Conservation (phyloP, 106 monocot genomes). For the Cymbidium sinense region DNA sequence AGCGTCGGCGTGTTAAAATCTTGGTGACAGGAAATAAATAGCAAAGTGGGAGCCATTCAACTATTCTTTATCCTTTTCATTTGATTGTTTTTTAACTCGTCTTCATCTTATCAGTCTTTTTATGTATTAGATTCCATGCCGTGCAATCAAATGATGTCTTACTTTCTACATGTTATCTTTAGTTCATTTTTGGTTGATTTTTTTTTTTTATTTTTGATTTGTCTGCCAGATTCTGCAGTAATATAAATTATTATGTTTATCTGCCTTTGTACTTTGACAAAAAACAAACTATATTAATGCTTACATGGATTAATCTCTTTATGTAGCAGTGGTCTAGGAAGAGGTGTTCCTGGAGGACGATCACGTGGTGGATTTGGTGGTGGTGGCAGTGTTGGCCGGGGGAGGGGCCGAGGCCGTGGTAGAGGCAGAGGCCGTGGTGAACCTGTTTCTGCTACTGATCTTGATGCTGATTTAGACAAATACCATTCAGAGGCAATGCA, state of each 20-base stretch:
- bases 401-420: constrained; percentile 33
- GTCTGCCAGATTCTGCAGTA: not conserved
- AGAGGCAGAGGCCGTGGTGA: constrained; percentile 22
- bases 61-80: not conserved
- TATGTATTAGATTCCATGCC: not conserved
- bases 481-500: constrained; percentile 72
- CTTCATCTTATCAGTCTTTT: not conserved
- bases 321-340: constrained; percentile 10
- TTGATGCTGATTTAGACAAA: constrained; percentile 83
- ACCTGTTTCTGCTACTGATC: constrained; percentile 40
- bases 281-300: not conserved
- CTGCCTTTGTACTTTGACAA: not conserved
- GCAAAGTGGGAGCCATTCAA: not conserved
- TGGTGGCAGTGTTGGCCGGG: constrained; percentile 8
- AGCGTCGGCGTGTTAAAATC: not conserved
- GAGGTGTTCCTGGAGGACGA: constrained; percentile 12
- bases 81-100: not conserved
- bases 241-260: not conserved
- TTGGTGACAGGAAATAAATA: not conserved
- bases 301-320: not conserved
- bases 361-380: constrained; percentile 11
- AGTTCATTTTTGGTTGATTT: not conserved
- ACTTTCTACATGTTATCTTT: not conserved
- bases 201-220: not conserved
- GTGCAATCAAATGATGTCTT: not conserved